Base-by-base conservation (phyloP, 345 rosid species). In the Acer yangbiense region DNA sequence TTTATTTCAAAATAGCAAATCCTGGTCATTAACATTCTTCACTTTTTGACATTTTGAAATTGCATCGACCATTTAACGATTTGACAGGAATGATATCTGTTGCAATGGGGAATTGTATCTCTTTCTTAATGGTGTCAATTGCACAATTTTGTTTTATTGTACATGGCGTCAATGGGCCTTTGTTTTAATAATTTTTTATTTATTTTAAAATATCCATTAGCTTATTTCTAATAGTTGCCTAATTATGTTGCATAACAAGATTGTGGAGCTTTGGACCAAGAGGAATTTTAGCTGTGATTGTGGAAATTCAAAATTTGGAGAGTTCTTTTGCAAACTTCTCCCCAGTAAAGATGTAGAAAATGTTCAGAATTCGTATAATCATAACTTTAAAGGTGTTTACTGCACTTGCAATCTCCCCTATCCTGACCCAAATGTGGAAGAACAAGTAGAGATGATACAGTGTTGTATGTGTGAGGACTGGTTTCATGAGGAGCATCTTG, bases 211-310 rank as follows among this genome's bases (percentile, higher is more conserved):
- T 80, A 17, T 55, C 44, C 64, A 65, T 50, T 73, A 46, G 32
- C 54, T 74, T 9, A 9, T 55, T 25, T 44, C 46, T 60, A 41
- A 68, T 43, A 25, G 39, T 67, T 48, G 21, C 18, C 52, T 20
- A 10, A 18, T 78, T 73, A 6, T 54, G 27, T 61, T 52, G 41
- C 57, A 81, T 75, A 20, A 54, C 65, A 35, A 91, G 98, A 83
- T 89, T 70, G 85, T 96, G 85, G 99, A 96, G 88, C 90, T 96
- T 8, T 96, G 98, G 99, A 96, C 98, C 83, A 94, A 94, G 86
- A 92, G 99, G 77, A 91, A 88, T 74, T 91, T 96, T 61, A 86
- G 87, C 69, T 96, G 98, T 74, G 99, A 96, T 62, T 94, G 98
- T 85, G 99, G 98, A 81, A 94, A 96, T 83, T 92, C 99, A 21